Base-by-base conservation (phyloP, 2,329 filamentous ascomycete species). In the Ceratocystis destructans region DNA sequence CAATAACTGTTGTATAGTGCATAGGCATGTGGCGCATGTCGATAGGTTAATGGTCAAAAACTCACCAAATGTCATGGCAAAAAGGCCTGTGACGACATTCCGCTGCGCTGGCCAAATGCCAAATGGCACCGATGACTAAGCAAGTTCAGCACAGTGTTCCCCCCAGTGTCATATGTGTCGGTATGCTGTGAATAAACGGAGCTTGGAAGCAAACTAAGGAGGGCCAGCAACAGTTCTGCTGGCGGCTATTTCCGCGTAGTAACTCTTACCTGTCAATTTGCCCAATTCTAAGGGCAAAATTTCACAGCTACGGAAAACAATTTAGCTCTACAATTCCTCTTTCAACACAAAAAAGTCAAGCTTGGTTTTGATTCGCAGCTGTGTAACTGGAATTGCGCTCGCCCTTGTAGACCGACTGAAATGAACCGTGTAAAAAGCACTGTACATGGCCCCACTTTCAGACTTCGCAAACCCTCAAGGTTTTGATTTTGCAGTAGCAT, bases 21-120 rank as follows among this genome's bases (percentile, higher is more conserved):
- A 31, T 33, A 17, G 15, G 6, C 31, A n/a, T 57, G 15, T 17
- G 53, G 22, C 53, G 53, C 53, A 57, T 33, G 53, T 3, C 31
- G 28, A n/a, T 31, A n/a, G 31, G 25, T 33, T 3, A 22, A 57
- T 25, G 22, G 12, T 31, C 28, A n/a, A n/a, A 31, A 57, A 4
- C 25, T 55, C 50, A 25, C 20, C 7, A 25, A 28, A 25, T 55
- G 50, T 6, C 50, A 55, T 20, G 2, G 50, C 20, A 48, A 15
- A 22, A 25, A 7, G n/a, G 25, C 41, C 12, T 64, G 48, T 63
- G 66, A 67, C 66, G 66, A 67, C 66, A 67, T 67, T 50, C 25
- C n/a, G 55, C 55, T 64, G 55, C 62, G 61, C 28, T 63, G 37
- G 66, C 66, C 57, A 65, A 48, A 46, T 15, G 37, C 37, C 37